Evolutionary conservation across 1,284 basidiomycete genomes (phyloP).

Genomic region (Cystobasidium pallidum): DNA sequence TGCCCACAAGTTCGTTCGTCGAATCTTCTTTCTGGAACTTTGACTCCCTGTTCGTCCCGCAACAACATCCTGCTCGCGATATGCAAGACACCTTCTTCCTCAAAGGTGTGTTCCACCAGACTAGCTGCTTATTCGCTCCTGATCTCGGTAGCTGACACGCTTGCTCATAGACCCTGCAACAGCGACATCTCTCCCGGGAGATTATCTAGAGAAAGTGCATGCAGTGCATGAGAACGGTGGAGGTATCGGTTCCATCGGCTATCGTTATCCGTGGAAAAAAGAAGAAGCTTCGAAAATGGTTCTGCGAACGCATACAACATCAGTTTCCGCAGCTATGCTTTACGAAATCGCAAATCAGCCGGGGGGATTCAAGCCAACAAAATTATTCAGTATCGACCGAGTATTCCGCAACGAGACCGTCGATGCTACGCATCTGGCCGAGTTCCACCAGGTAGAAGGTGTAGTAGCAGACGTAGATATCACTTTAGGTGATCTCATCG

Average conservation of each 20-base stretch:
- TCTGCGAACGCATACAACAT: constrained; percentile 95
- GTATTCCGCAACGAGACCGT: constrained; percentile 99
- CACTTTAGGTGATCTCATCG: constrained; percentile 95
- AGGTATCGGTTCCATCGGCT: constrained; percentile 93
- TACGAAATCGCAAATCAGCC: constrained; percentile 79
- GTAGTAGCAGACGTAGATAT: constrained; percentile 94
- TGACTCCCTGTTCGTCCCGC: constrained; percentile 96
- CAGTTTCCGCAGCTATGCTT: constrained; percentile 91
- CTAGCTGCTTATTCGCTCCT: not conserved
- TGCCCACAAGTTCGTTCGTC: constrained; percentile 97
- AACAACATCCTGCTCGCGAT: constrained; percentile 98
- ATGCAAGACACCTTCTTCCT: constrained; percentile 99
- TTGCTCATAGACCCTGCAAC: constrained; percentile 70
- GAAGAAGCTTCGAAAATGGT: constrained; percentile 90
- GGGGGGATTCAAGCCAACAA: constrained; percentile 89
- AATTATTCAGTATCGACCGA: constrained; percentile 96
- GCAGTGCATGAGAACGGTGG: constrained; percentile 81
- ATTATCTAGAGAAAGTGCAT: constrained; percentile 88
- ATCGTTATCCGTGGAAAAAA: constrained; percentile 93
- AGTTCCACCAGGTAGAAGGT: constrained; percentile 99
- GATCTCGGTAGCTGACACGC: not conserved
- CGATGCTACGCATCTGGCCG: constrained; percentile 98
- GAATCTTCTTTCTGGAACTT: constrained; percentile 99
- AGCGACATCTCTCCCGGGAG: constrained; percentile 75
- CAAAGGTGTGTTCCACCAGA: constrained; percentile 65